Percentiles rank a stretch among this genome's conserved stretches.
phyloP scores from a whole-genome alignment of 495 filamentous ascomycete genomes.

The Penicillium paradoxum region DNA sequence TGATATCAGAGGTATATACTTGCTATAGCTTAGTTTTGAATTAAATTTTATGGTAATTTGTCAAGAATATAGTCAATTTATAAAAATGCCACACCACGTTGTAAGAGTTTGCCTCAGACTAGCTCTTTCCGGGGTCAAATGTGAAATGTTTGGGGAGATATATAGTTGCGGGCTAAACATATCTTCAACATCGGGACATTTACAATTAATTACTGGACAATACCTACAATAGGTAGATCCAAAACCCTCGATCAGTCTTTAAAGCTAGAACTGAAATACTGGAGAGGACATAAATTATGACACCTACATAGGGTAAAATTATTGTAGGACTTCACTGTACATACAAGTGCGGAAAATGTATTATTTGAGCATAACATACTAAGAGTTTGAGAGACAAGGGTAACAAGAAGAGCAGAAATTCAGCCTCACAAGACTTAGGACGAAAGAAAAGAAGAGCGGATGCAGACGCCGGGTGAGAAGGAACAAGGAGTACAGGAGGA shows the following conservation, averaged over 20 bases:
- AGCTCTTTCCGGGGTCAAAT: too few species aligned
- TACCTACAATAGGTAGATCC: too few species aligned
- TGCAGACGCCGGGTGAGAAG: conserved; percentile 37
- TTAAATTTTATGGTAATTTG: neutral
- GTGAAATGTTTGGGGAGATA: too few species aligned
- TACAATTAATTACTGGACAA: too few species aligned
- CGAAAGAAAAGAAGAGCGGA: conserved; percentile 19
- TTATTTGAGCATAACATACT: conserved; percentile 44
- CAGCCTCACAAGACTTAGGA: conserved; percentile 23
- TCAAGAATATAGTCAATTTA: too few species aligned
- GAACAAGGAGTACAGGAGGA: conserved; percentile 25
- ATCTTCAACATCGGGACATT: too few species aligned
- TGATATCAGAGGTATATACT: neutral
- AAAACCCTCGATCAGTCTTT: too few species aligned
- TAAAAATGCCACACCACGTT: too few species aligned
- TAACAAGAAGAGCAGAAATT: conserved; percentile 28
- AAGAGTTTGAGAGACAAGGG: conserved; percentile 15
- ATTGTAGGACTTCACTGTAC: conserved; percentile 1
- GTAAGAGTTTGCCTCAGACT: too few species aligned
- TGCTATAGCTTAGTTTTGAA: neutral
- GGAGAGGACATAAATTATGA: neutral
- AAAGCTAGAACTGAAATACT: too few species aligned
- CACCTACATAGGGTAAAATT: too few species aligned
- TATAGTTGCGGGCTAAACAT: too few species aligned
- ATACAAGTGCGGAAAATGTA: conserved; percentile 28